Base-by-base conservation (phyloP, 352 stramenopile genomes). In the Globisporangium acanthophoron region DNA sequence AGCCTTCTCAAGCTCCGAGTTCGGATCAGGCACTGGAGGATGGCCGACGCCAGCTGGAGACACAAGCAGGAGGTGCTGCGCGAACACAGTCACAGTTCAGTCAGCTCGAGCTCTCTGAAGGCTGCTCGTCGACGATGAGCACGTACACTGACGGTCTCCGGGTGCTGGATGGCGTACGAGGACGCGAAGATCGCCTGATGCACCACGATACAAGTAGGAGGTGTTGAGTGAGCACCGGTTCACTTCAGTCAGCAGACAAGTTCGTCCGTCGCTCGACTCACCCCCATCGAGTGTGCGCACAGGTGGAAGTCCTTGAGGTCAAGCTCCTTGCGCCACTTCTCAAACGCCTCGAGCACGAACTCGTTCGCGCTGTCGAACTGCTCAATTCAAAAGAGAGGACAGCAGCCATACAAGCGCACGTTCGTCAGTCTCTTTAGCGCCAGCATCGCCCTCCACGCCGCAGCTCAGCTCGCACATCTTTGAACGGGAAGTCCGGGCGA, bases 221-320 rank as follows among this genome's bases (percentile, higher is more conserved):
- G 31, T 11, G 3, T 7, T 13, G 16, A n/a, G 11, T 52, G 27
- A 24, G 12, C 40, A 41, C 33, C 13, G n/a, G 41, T 18, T 0
- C 16, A 51, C 33, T 1, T 58, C 5, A 48, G 48, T 37, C 6
- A 16, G 52, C 1, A 40, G 7, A 27, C 20, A 12, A 5, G 11
- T 33, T 16, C 7, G 50, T n/a, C 21, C 6, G 9, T 40, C 5
- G 5, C 55, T 24, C 16, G 0, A 16, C 70, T 45, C 71, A 94
- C 81, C 43, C 85, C 85, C 80, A 92, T 90, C 0, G 85, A 94
- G 54, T 94, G 85, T 7, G 67, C 85, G 18, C 73, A 87, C n/a
- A 94, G 58, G 56, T 90, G 58, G 51, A 94, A 90, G 6, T 69
- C 63, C 4, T 90, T 68, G 20, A 92, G 74, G 9, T 79, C 49